Conservation (phyloP, 2,329 filamentous ascomycete species). For the Fusarium beomiforme region DNA sequence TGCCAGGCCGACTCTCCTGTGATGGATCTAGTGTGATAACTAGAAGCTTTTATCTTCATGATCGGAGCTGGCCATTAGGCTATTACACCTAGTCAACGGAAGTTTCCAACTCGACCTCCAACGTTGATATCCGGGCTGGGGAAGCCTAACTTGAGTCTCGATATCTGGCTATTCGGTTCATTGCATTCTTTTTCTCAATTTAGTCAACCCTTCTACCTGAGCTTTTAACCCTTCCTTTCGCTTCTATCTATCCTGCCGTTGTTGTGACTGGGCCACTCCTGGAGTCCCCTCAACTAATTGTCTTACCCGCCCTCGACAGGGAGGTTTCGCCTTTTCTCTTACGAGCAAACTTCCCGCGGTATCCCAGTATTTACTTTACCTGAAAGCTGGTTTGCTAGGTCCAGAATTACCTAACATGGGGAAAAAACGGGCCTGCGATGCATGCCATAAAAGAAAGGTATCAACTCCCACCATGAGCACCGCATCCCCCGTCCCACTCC, state of each 20-base stretch:
- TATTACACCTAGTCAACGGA: neutral
- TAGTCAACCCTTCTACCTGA: neutral
- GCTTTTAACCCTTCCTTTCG: neutral
- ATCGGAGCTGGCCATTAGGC: neutral
- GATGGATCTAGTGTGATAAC: neutral
- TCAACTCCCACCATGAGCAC: neutral
- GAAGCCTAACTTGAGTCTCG: neutral
- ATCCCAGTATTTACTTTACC: neutral
- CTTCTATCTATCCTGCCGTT: neutral
- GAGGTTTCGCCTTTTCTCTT: neutral
- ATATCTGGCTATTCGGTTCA: neutral
- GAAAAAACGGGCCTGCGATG: conserved; percentile 25
- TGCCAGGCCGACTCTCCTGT: neutral
- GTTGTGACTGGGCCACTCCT: neutral
- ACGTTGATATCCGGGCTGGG: neutral
- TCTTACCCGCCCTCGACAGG: neutral
- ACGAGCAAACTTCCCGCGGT: neutral
- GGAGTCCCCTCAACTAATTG: neutral
- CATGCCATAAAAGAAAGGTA: conserved; percentile 31
- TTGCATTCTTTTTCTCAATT: neutral
- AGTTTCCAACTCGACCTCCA: neutral
- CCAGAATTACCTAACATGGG: neutral
- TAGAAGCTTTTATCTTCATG: neutral
- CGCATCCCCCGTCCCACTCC: neutral
- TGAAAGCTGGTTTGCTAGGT: neutral